Percentiles rank a stretch among this genome's conserved stretches.
Conservation (phyloP, 2,329 filamentous ascomycete genomes). For the Lachnellula arida region DNA sequence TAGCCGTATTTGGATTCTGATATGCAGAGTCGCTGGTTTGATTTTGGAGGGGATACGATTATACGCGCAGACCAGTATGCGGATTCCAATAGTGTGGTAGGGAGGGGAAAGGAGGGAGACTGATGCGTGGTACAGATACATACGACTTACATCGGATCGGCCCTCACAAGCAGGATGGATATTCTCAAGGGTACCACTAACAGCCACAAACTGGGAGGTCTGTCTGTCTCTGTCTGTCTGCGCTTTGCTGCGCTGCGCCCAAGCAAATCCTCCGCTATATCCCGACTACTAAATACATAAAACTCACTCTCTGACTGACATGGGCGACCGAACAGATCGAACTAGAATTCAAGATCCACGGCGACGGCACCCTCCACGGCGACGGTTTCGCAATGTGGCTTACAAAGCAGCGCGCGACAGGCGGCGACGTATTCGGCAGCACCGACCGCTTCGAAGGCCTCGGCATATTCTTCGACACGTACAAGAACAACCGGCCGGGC, state of each 20-base stretch:
- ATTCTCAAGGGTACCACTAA: constrained; percentile 89
- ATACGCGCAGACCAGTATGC: constrained; percentile 66
- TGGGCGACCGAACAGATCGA: constrained; percentile 54
- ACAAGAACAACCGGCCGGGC: constrained; percentile 98
- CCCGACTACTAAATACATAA: too few species aligned
- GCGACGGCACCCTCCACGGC: constrained; percentile 83
- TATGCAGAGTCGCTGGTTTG: constrained; percentile 98
- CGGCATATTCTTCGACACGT: constrained; percentile 91
- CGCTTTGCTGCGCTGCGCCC: too few species aligned
- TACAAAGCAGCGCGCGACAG: constrained; percentile 80
- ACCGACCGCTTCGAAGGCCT: constrained; percentile 88
- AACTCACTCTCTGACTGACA: background rate
- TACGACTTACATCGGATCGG: constrained; percentile 85
- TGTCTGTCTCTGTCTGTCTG: constrained; percentile 13
- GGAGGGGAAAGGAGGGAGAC: constrained; percentile 3
- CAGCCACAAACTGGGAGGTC: constrained; percentile 95
- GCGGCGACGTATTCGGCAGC: constrained; percentile 82
- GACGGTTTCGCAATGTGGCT: constrained; percentile 98
- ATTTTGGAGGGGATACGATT: constrained; percentile 95
- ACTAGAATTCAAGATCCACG: constrained; percentile 91
- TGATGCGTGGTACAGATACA: constrained; percentile 58
- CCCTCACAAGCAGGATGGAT: constrained; percentile 90
- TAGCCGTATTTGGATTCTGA: constrained; percentile 97
- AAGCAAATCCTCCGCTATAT: too few species aligned
- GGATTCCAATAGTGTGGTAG: background rate